Evolutionary conservation across 352 stramenopile genomes (phyloP).

Genomic region (Globisporangium iwayamae): DNA sequence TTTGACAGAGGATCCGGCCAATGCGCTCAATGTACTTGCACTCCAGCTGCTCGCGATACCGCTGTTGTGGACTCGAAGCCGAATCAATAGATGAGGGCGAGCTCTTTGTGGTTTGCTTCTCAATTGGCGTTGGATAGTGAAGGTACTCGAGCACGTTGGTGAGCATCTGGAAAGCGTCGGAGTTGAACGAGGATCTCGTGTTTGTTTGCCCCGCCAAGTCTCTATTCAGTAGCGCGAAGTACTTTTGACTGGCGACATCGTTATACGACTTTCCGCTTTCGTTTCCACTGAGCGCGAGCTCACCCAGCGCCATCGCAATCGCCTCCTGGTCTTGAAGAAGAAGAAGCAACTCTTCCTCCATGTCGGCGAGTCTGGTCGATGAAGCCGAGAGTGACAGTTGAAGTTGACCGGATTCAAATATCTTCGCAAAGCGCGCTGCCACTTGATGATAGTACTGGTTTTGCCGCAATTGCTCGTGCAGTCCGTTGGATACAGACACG

Average conservation of each 20-base stretch:
- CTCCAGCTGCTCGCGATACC: constrained; percentile 26
- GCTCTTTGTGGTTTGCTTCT: background rate
- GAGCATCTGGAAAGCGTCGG: constrained; percentile 47
- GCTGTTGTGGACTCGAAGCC: background rate
- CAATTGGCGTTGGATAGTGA: constrained; percentile 15
- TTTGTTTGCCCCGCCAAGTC: constrained; percentile 4
- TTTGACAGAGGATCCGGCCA: constrained; percentile 38
- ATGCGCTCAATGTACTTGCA: constrained; percentile 50
- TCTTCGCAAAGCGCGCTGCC: background rate
- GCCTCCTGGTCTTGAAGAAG: constrained; percentile 14
- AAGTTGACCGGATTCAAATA: constrained; percentile 11
- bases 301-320: constrained; percentile 33
- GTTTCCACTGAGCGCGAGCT: constrained; percentile 39
- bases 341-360: background rate
- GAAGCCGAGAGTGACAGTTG: background rate
- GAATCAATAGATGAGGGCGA: background rate
- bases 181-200: constrained; percentile 37
- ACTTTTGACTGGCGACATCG: constrained; percentile 30
- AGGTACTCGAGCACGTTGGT: constrained; percentile 41
- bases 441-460: constrained; percentile 24
- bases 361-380: background rate
- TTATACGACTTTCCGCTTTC: constrained; percentile 22
- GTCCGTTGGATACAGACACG: constrained; percentile 11
- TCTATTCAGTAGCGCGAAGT: constrained; percentile 28
- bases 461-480: constrained; percentile 28